These are phyloP conservation scores for Monosporozyma unispora DNA, from an alignment of 805 yeast genomes.

Conservation along the genomic window DNA sequence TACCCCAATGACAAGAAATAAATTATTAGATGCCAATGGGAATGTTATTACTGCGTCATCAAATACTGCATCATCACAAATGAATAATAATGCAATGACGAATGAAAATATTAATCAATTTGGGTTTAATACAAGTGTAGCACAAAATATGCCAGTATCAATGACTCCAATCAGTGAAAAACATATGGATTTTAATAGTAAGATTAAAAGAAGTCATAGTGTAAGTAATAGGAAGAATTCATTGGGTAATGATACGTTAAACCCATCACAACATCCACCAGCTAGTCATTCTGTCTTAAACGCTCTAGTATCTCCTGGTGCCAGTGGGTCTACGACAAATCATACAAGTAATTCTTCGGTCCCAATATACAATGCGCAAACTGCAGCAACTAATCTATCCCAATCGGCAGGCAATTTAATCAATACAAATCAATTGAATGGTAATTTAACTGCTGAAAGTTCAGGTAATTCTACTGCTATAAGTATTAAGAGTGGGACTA, in stretches of 20 bases:
- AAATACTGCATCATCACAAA: conserved; percentile 28
- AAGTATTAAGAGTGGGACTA: background rate
- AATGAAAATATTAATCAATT: conserved; percentile 52
- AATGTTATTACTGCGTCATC: conserved; percentile 1
- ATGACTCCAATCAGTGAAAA: conserved; percentile 79
- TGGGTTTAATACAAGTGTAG: conserved; percentile 49
- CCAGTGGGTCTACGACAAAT: background rate
- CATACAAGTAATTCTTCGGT: background rate
- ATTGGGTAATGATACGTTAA: background rate
- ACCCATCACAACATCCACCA: background rate
- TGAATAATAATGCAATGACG: conserved; percentile 7
- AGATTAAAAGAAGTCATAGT: conserved; percentile 19
- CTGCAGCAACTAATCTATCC: background rate
- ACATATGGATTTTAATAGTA: conserved; percentile 22
- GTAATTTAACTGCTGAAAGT: background rate
- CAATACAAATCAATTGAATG: background rate
- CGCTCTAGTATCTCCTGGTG: background rate
- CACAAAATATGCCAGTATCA: conserved; percentile 45
- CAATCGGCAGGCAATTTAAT: background rate
- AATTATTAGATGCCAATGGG: conserved; percentile 15
- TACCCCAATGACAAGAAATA: conserved; percentile 32
- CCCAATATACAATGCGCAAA: background rate
- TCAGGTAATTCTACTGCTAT: background rate
- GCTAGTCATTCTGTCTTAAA: conserved; percentile 1
- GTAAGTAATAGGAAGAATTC: conserved; percentile 12